phyloP scores from a whole-genome alignment of 2,329 filamentous ascomycete genomes.

The Colletotrichum cereale region DNA sequence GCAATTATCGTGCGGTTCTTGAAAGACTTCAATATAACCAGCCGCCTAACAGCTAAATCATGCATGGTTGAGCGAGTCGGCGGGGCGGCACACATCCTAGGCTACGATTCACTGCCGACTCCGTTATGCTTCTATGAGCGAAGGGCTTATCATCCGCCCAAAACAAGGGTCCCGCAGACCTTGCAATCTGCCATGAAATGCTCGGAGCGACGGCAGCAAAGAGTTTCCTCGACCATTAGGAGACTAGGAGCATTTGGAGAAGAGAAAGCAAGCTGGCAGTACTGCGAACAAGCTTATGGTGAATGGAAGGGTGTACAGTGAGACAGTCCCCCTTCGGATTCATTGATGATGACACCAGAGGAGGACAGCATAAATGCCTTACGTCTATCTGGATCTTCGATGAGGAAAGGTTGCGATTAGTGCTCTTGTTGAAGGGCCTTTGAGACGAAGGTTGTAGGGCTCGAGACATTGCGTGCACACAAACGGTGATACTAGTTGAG shows the following conservation, averaged over 20 bases:
- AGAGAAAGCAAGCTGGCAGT: too few relatives aligned
- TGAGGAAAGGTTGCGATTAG: background rate
- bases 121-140: background rate
- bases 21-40: slow-evolving; percentile 33
- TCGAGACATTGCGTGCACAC: background rate
- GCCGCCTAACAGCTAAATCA: slow-evolving; percentile 18
- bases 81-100: background rate
- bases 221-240: background rate
- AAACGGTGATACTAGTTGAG: background rate
- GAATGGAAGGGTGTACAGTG: background rate
- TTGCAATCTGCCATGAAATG: background rate
- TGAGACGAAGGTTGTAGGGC: background rate
- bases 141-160: background rate
- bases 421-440: background rate
- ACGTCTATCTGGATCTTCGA: background rate
- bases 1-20: slow-evolving; percentile 42
- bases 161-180: background rate
- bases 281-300: background rate
- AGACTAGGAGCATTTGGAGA: background rate
- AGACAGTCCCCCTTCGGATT: background rate
- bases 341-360: background rate
- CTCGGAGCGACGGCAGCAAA: too few relatives aligned
- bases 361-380: background rate
- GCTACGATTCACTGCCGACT: background rate
- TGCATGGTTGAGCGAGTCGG: background rate